These are phyloP conservation scores for Aspergillus leporis DNA, from an alignment of 495 filamentous ascomycete genomes.

Conservation along the genomic window DNA sequence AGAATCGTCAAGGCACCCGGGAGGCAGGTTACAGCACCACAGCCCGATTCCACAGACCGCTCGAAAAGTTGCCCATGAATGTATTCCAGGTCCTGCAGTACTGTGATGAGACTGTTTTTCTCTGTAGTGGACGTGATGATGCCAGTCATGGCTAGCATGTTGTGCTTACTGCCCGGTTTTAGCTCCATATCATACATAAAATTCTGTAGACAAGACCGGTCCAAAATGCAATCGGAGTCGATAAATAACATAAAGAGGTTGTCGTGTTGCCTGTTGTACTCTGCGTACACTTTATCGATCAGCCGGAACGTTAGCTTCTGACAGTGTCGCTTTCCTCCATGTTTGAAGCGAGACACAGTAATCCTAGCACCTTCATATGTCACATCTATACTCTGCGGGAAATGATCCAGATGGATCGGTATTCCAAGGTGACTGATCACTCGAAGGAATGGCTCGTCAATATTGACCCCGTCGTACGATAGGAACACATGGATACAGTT, in stretches of 20 bases:
- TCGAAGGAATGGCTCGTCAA: conserved; percentile 86
- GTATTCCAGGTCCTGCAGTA: conserved; percentile 98
- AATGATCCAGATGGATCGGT: conserved; percentile 70
- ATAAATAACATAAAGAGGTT: conserved; percentile 97
- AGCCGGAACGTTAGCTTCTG: conserved; percentile 94
- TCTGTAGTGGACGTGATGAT: conserved; percentile 94
- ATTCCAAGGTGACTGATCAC: conserved; percentile 89
- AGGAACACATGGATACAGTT: conserved; percentile 95
- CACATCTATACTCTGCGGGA: conserved; percentile 90
- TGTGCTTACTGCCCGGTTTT: conserved; percentile 86
- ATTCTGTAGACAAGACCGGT: conserved; percentile 91
- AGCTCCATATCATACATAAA: conserved; percentile 99
- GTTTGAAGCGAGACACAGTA: conserved; percentile 89
- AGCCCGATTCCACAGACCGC: conserved; percentile 92
- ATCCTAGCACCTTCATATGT: conserved; percentile 78
- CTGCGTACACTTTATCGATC: conserved; percentile 88
- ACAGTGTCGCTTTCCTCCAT: conserved; percentile 91
- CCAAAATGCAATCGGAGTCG: conserved; percentile 96
- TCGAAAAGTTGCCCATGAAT: conserved; percentile 97
- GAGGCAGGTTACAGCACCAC: conserved; percentile 92
- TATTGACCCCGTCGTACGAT: conserved; percentile 88
- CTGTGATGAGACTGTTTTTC: conserved; percentile 84
- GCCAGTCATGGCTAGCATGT: conserved; percentile 98
- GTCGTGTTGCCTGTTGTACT: conserved; percentile 86
- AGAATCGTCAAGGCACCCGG: conserved; percentile 94